phyloP scores from a whole-genome alignment of 108 stramenopile species.

The Parmales sp. region DNA sequence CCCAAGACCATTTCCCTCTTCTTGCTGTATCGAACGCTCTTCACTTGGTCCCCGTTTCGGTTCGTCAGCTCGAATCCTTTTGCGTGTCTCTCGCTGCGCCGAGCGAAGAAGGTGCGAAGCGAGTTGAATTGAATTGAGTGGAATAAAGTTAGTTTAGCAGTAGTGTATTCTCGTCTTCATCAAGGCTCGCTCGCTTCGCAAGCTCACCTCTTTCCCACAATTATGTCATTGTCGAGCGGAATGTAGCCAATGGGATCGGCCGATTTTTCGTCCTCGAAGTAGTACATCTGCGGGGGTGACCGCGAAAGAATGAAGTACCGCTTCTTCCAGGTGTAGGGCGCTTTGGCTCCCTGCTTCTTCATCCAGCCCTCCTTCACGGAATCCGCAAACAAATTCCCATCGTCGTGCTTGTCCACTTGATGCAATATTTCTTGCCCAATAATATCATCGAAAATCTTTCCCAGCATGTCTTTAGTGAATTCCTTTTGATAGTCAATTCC shows the following conservation, averaged over 20 bases:
- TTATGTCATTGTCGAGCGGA: not conserved
- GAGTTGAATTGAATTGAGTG: too few species aligned
- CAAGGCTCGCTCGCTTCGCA: too few species aligned
- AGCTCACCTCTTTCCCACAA: not conserved
- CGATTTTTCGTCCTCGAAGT: slow-evolving; percentile 8
- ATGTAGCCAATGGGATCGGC: slow-evolving; percentile 6
- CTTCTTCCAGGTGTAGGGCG: not conserved
- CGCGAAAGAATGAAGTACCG: not conserved
- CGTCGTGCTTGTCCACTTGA: slow-evolving; percentile 3
- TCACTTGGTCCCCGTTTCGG: not conserved
- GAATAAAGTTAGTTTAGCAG: too few species aligned
- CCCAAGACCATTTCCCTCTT: not conserved
- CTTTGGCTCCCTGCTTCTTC: not conserved
- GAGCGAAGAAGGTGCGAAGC: too few species aligned
- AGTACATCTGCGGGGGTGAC: not conserved
- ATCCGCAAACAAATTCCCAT: not conserved
- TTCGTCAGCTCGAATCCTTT: not conserved
- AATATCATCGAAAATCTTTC: not conserved
- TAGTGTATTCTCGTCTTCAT: too few species aligned
- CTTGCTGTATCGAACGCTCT: not conserved
- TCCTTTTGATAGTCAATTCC: not conserved
- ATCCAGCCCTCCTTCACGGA: slow-evolving; percentile 8
- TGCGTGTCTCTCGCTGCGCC: not conserved
- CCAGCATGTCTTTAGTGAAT: not conserved
- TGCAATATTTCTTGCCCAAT: not conserved